Conservation (phyloP, 2,329 filamentous ascomycete genomes). For the Diaporthe citrichinensis region DNA sequence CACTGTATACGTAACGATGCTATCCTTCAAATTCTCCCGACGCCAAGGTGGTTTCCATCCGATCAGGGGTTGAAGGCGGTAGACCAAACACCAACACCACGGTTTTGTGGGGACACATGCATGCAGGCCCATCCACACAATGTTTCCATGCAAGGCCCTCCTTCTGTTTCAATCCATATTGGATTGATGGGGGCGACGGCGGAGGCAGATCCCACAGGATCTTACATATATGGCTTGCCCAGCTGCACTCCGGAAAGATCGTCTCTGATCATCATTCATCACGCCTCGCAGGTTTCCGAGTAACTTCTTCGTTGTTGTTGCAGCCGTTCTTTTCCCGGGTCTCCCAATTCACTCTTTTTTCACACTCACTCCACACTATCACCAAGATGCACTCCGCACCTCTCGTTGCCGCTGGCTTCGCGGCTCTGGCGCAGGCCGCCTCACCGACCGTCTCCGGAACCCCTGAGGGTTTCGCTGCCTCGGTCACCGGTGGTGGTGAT, state of each 20-base stretch:
- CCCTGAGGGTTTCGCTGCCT: slow-evolving; percentile 59
- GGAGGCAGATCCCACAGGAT: neutral
- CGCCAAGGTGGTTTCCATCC: slow-evolving; percentile 17
- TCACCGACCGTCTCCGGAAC: slow-evolving; percentile 51
- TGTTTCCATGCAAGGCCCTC: slow-evolving; percentile 30
- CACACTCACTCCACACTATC: neutral
- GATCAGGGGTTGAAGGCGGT: slow-evolving; percentile 9
- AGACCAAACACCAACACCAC: slow-evolving; percentile 16
- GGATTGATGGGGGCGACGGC: neutral
- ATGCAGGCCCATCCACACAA: slow-evolving; percentile 7
- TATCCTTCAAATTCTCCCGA: neutral
- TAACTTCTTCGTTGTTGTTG: slow-evolving; percentile 25
- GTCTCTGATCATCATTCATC: slow-evolving; percentile 22
- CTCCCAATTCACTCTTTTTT: slow-evolving; percentile 1
- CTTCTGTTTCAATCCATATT: slow-evolving; percentile 20
- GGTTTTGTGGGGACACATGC: slow-evolving; percentile 20
- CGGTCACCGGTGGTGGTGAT: slow-evolving; percentile 72
- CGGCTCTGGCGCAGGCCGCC: slow-evolving; percentile 46
- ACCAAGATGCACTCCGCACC: slow-evolving; percentile 37
- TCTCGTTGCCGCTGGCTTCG: slow-evolving; percentile 40
- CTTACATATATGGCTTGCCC: slow-evolving; percentile 12
- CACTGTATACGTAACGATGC: slow-evolving; percentile 26
- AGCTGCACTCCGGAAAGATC: neutral
- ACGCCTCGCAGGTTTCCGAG: slow-evolving; percentile 30
- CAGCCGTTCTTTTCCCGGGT: slow-evolving; percentile 28